Base-by-base conservation (phyloP, 2,329 filamentous ascomycete species). In the Epichloe typhina region DNA sequence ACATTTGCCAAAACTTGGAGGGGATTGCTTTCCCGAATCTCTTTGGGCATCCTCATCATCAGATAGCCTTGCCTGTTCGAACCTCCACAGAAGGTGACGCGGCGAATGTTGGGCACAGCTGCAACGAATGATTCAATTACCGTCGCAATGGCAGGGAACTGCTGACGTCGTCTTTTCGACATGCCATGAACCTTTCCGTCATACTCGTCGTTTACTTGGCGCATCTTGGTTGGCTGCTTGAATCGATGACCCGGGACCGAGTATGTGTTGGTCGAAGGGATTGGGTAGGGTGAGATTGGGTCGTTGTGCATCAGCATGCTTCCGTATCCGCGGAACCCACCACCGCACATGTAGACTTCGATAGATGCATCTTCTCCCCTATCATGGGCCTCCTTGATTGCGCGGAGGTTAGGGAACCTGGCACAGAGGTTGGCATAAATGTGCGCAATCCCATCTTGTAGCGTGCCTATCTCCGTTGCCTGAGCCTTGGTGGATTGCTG, bases 261-360 rank as follows among this genome's bases (percentile, higher is more conserved):
- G 66, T 93, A 95, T 2, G 86, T 83, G 54, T 89, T 90, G 64
- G 93, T 84, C 19, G 84, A 82, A 0, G 88, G 80, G 26, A 95
- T 85, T 0, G 90, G 90, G 63, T 95, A 96, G 0, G 88, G 88
- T 50, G 76, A 72, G 42, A 88, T 77, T 5, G 72, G 67, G 59
- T 91, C 86, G 57, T 79, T 77, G 62, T 85, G 82, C 84, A 95
- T 90, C 49, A 95, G 74, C 61, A 95, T 82, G 65, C 88, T 94
- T 6, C 89, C 90, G 73, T 94, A 95, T 15, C 90, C 90, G 37
- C 90, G 75, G 62, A 95, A 95, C 0, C 90, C 90, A 23, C 90
- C 90, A 42, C 90, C 90, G 55, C 86, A 95, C 52, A 96, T 80
- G 63, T 90, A 95, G 8, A 95, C 72, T 36, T 84, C 80, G 52